Base-by-base conservation (phyloP, 345 rosid species). In the Eutrema yunnanense region DNA sequence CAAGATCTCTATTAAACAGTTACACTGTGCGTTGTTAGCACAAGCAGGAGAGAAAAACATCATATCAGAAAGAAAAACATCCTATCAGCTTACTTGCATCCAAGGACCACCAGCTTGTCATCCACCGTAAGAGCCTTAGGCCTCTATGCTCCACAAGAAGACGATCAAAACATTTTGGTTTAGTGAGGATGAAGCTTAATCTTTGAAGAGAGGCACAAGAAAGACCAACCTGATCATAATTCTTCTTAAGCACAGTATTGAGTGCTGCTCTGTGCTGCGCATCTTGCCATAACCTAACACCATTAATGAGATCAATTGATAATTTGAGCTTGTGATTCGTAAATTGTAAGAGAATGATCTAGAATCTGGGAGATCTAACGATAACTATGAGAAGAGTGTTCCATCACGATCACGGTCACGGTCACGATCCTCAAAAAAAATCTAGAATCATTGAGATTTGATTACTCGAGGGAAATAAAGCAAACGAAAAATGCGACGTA, bases 51-150 rank as follows among this genome's bases (percentile, higher is more conserved):
- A 44, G 5, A 16, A 14, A 27, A 3, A 16, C 9, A 38, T 6
- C 33, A 5, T 12, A 72, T 47, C 14, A 75, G 8, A 38, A 16
- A 9, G 16, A 10, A 14, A 4, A 3, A 38, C 34, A 44, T 26
- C 26, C 26, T 22, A 67, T 42, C 40, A 8, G 78, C 94, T 19
- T 83, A 95, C 98, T 88, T 90, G 99, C 97, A 95, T 75, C 96
- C 96, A 13, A 92, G 75, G 29, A 82, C 85, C 77, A 65, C 42
- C 48, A 92, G 77, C 86, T 88, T 95, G 75, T 95, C 99, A 70
- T 90, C 99, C 30, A 92, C 83, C 0, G 98, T 82, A n/a, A 90
- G 87, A 81, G 90, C 91, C 85, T 87, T 95, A 14, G 99, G 96
- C 77, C 89, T 86, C 99, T 95, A 71, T 58, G 65, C 4, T 7